Evolutionary conservation across 2,329 filamentous ascomycete species (phyloP), one percentile per base, ranked within the genome.

Genomic region (Herpotrichia juniperi): DNA sequence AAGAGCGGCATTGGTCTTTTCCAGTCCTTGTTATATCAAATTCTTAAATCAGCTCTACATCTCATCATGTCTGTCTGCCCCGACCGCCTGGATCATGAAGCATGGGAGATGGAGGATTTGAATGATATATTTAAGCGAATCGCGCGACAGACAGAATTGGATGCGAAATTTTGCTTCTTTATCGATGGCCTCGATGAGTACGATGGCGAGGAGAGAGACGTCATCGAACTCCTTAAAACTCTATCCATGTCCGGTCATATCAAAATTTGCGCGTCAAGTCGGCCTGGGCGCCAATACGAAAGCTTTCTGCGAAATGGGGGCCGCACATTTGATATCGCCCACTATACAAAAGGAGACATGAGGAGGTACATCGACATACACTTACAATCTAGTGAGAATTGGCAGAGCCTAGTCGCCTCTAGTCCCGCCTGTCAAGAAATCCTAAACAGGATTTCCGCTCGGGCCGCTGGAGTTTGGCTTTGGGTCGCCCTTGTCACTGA

Each of bases 211-310:
- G 47, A 53, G 9, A 32, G 17, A 12, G 62, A 64, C 1, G 12
- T 64, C 8, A 35, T 63, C 17, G n/a, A 51, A 7, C 31, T 57
- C 4, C 32, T 64, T 6, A 17, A 51, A 8, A 8, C 25, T 3
- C 24, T 62, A 1, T 30, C 53, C 3, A 26, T 16, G 5, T 48
- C 44, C n/a, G 22, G 39, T 1, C 17, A 51, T 24, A 37, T 64
- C 39, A 66, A 66, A 31, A 35, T 64, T 4, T 64, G 63, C 42
- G 51, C 53, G 12, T 64, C 63, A 7, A 64, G 58, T 40, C 46
- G 62, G n/a, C 61, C 59, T 7, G 50, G 59, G 25, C 43, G 34
- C 26, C 21, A 40, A 21, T 61, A 57, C 28, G 43, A 48, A 12
- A 46, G 45, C 4, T 48, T 47, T 14, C 51, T 59, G 17, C 37